Base-by-base conservation (phyloP, 2,329 filamentous ascomycete genomes). In the Mycosphaerella sp. region DNA sequence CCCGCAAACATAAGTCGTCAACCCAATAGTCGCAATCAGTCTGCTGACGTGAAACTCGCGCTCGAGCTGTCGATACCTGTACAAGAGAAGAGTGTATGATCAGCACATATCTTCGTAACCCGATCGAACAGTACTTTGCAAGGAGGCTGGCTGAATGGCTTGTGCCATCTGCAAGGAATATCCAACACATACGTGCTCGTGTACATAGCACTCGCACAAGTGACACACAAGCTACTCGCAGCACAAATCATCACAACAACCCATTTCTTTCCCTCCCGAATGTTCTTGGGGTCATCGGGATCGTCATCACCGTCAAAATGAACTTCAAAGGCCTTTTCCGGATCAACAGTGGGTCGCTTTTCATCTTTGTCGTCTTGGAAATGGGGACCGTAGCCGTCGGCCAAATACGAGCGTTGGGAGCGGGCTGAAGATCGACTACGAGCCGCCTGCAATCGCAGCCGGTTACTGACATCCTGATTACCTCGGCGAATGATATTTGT, bases 221-320 rank as follows among this genome's bases (percentile, higher is more conserved):
- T 54, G 9, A 95, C 89, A 68, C 87, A 91, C 53, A 93, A 75
- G 41, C 87, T 87, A 6, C 85, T 86, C 49, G 78, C 66, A 8
- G 84, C 82, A n/a, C 89, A 77, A 51, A 95, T 85, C 32, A 82
- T 59, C 1, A 90, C 82, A 55, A 95, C 84, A 27, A 82, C 50
- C 91, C 91, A 96, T 65, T 90, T 90, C 55, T 81, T 79, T n/a
- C 70, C 65, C 14, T 68, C 76, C 13, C 69, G 71, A 73, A 88
- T 82, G 66, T 80, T 88, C 52, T 85, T 80, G 0, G 90, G 90
- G 61, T 84, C 86, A 68, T 81, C 66, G 0, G 86, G 84, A 65
- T 96, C 90, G 42, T 74, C 71, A 52, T 89, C 83, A 4, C 80
- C 81, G 35, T 91, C 85, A 79, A 86, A 96, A 6, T 70, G 70